Evolutionary conservation across 257 asterid species (phyloP).

Genomic region (Perilla frutescens): DNA sequence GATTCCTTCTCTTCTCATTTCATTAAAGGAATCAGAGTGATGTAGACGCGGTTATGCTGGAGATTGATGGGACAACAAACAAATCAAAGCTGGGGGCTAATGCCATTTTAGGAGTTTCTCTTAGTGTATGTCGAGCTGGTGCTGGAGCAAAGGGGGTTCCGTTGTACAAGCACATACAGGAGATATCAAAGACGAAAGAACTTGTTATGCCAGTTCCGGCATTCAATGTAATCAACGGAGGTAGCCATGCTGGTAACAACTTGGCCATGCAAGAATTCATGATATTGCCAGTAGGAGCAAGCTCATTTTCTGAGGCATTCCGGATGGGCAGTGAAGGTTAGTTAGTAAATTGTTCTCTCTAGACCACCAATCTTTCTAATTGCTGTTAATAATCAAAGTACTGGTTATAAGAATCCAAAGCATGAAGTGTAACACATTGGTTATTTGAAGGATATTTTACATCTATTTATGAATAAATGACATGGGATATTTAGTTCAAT

Average conservation of each 20-base stretch:
- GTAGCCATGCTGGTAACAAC: slow-evolving; percentile 99
- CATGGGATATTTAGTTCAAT: too few relatives aligned
- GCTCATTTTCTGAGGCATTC: slow-evolving; percentile 85
- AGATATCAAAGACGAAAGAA: slow-evolving; percentile 79
- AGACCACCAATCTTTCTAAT: not conserved
- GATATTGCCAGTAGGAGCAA: slow-evolving; percentile 96
- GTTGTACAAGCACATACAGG: slow-evolving; percentile 87
- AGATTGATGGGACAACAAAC: slow-evolving; percentile 92
- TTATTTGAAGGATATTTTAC: not conserved
- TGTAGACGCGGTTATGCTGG: slow-evolving; percentile 87
- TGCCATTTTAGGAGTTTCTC: slow-evolving; percentile 96
- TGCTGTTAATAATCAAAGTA: not conserved
- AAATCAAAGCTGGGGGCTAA: slow-evolving; percentile 96
- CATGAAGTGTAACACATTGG: not conserved
- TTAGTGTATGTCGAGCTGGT: slow-evolving; percentile 95
- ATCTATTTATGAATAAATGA: not conserved
- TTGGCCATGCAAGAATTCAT: slow-evolving; percentile 98
- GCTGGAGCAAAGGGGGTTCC: slow-evolving; percentile 95
- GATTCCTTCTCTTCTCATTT: slow-evolving; percentile 23
- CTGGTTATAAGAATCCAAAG: not conserved
- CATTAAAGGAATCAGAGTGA: slow-evolving; percentile 70
- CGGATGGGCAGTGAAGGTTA: slow-evolving; percentile 97
- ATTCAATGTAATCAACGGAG: slow-evolving; percentile 95
- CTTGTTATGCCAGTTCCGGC: slow-evolving; percentile 99
- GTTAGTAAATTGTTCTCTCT: slow-evolving; percentile 34